These are phyloP conservation scores for Rubia tinctorum DNA, from an alignment of 305 asterid species.

Conservation along the genomic window DNA sequence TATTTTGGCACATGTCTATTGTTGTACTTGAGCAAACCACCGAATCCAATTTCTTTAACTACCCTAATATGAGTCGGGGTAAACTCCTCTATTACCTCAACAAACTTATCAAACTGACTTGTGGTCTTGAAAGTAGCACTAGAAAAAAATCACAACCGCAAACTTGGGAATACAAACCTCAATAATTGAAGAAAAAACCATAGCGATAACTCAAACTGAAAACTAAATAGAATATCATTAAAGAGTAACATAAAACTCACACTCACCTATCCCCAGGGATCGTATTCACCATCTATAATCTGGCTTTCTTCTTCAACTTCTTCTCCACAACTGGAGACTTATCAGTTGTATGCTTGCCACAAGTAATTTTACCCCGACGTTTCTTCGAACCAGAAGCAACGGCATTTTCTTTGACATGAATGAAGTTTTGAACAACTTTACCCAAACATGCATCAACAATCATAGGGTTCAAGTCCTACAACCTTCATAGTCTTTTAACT, in stretches of 20 bases:
- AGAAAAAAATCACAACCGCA: not conserved
- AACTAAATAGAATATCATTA: not conserved
- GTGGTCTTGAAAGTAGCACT: not conserved
- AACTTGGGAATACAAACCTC: not conserved
- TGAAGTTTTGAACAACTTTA: not conserved
- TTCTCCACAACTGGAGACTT: not conserved
- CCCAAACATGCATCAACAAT: not conserved
- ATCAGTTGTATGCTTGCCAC: not conserved
- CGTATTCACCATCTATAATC: not conserved
- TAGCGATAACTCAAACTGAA: too few species aligned
- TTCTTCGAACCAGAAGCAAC: not conserved
- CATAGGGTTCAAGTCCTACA: not conserved
- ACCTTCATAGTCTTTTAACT: not conserved
- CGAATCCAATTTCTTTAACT: not conserved
- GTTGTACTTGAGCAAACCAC: not conserved
- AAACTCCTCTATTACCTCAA: not conserved
- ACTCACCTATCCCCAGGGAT: not conserved
- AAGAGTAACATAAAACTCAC: not conserved
- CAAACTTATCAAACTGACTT: not conserved
- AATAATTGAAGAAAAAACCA: too few species aligned
- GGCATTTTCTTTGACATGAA: not conserved
- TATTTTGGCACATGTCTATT: not conserved
- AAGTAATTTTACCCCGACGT: not conserved
- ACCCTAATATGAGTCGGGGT: not conserved
- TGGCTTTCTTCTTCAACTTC: not conserved